Percentiles rank a stretch among this genome's conserved stretches.
These are phyloP conservation scores for Fusarium sp. DNA, from an alignment of 2,329 filamentous ascomycete genomes.

Conservation along the genomic window DNA sequence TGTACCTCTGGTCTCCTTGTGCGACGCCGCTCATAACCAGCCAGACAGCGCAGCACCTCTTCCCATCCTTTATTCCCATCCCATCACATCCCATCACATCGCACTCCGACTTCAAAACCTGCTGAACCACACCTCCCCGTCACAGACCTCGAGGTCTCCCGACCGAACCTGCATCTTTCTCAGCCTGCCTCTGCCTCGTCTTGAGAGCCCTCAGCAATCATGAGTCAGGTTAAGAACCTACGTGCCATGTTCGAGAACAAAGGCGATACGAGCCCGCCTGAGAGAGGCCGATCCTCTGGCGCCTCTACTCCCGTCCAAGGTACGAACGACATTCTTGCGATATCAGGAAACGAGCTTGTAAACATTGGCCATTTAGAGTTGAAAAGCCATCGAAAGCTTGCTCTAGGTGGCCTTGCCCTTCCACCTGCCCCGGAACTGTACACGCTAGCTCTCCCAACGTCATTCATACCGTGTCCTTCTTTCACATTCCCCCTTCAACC, in stretches of 20 bases:
- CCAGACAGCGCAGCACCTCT: constrained; percentile 36
- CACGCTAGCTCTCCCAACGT: constrained; percentile 28
- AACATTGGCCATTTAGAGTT: constrained; percentile 17
- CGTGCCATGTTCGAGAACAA: constrained; percentile 84
- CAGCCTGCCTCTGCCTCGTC: constrained; percentile 25
- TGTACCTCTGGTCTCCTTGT: constrained; percentile 34
- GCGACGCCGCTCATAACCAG: constrained; percentile 40
- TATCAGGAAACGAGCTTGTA: constrained; percentile 17
- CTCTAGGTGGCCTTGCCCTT: constrained; percentile 12
- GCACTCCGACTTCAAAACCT: constrained; percentile 9
- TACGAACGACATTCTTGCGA: constrained; percentile 34
- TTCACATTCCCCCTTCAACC: constrained; percentile 29
- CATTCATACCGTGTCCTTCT: constrained; percentile 33
- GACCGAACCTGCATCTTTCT: constrained; percentile 40
- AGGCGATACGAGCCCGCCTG: constrained; percentile 71
- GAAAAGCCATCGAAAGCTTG: constrained; percentile 21
- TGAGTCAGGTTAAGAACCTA: constrained; percentile 79
- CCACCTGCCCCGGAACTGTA: constrained; percentile 33
- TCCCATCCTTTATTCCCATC: constrained; percentile 27
- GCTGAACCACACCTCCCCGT: constrained; percentile 19
- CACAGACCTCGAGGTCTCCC: constrained; percentile 39
- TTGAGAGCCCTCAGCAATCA: constrained; percentile 54
- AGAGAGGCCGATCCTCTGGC: constrained; percentile 76
- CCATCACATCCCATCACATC: constrained; percentile 18
- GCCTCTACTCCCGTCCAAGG: constrained; percentile 52